Conservation (phyloP, 345 rosid species). For the Populus pruinosa region DNA sequence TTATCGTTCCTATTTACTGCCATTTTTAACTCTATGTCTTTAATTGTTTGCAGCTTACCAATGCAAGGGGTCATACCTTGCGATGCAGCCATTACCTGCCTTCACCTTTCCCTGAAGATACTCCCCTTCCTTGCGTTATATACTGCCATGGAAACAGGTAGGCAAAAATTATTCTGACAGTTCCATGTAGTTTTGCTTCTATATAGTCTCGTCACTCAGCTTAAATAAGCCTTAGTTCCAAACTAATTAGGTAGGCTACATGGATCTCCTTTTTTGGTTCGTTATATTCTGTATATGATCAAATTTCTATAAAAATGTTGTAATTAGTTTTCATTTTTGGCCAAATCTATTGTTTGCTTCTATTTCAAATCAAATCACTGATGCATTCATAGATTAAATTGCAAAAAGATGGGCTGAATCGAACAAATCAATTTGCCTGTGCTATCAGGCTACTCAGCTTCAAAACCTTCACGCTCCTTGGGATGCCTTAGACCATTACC, state of each 20-base stretch:
- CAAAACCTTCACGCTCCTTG: no score
- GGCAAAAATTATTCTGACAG: background rate
- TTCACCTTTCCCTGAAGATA: conserved; percentile 24
- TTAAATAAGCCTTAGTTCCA: background rate
- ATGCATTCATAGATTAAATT: background rate
- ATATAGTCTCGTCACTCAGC: background rate
- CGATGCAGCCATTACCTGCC: conserved; percentile 32
- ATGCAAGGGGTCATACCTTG: conserved; percentile 27
- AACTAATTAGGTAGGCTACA: background rate
- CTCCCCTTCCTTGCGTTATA: conserved; percentile 36
- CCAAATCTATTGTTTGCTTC: background rate
- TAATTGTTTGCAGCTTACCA: conserved; percentile 25
- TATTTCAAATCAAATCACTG: background rate
- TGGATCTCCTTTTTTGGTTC: background rate
- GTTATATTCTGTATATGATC: background rate
- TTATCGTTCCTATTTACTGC: background rate
- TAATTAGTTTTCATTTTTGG: background rate
- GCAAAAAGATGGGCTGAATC: no score
- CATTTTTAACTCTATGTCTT: background rate
- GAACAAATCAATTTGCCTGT: no score
- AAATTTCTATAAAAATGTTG: background rate
- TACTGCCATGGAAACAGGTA: conserved; percentile 40
- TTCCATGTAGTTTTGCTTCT: background rate
- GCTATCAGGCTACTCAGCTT: no score
- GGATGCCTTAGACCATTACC: no score